These are phyloP conservation scores for Triangularia setosa DNA, from an alignment of 2,329 filamentous ascomycete species.

Conservation along the genomic window DNA sequence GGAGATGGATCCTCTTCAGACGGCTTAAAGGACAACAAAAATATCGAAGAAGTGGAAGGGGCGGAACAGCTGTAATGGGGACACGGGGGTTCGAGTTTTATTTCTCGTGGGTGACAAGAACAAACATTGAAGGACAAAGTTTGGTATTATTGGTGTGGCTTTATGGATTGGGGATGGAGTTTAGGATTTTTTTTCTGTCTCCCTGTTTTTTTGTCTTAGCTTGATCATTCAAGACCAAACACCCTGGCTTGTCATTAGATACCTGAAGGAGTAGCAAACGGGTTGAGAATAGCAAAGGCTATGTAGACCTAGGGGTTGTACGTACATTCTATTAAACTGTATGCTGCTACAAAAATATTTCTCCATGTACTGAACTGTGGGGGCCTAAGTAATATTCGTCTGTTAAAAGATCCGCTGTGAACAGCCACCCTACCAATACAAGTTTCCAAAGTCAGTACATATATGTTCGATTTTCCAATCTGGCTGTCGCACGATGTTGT, in stretches of 20 bases:
- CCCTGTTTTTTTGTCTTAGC: background rate
- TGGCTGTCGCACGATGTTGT: too few species aligned
- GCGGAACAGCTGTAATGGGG: background rate
- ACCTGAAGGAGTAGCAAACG: constrained; percentile 1
- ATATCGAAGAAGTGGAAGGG: background rate
- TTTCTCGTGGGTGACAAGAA: background rate
- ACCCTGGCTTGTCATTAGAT: constrained; percentile 2
- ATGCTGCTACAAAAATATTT: too few species aligned
- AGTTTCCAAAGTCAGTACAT: too few species aligned
- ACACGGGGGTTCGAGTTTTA: background rate
- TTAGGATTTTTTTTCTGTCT: constrained; percentile 1
- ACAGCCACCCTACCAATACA: too few species aligned
- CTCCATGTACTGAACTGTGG: too few species aligned
- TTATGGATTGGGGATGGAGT: constrained; percentile 6
- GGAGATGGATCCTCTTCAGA: constrained; percentile 63
- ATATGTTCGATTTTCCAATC: too few species aligned
- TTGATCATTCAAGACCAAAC: background rate
- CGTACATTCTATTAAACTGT: background rate
- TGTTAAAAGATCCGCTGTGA: too few species aligned
- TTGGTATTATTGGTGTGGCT: constrained; percentile 3
- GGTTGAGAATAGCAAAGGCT: background rate
- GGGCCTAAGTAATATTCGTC: too few species aligned
- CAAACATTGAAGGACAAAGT: background rate
- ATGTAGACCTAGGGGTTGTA: background rate
- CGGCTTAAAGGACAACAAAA: constrained; percentile 16